Evolutionary conservation across 2,329 filamentous ascomycete genomes (phyloP).

Genomic region (Celoporthe dispersa): DNA sequence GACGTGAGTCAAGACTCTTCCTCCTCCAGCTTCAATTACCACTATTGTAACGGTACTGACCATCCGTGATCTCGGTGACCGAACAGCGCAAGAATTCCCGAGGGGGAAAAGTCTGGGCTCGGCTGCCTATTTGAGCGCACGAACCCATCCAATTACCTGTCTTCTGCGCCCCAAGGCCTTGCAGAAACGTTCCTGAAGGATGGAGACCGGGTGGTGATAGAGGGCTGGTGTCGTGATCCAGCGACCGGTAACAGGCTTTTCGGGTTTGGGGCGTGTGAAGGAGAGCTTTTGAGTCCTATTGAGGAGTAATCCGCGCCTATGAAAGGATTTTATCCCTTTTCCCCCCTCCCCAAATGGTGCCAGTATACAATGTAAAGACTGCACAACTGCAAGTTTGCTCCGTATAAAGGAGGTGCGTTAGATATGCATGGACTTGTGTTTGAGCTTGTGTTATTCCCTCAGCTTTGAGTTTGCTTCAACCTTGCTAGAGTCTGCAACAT

Average conservation of each 20-base stretch:
- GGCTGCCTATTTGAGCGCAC: constrained; percentile 3
- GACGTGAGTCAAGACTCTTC: neutral
- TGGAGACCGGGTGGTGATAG: constrained; percentile 1
- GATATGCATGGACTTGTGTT: no score
- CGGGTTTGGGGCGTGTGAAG: neutral
- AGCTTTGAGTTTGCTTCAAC: no score
- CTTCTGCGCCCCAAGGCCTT: neutral
- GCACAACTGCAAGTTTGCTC: no score
- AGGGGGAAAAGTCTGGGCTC: constrained; percentile 2
- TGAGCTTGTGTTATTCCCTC: no score
- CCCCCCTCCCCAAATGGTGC: no score
- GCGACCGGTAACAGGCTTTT: neutral
- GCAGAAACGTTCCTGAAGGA: neutral
- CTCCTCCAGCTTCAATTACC: neutral
- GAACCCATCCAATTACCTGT: neutral
- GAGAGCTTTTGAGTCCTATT: neutral
- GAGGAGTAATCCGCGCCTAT: no score
- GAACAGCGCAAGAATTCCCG: neutral
- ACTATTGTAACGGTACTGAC: no score
- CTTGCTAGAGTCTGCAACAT: no score
- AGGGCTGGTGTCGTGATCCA: constrained; percentile 1
- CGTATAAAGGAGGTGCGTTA: no score
- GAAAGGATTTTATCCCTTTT: no score
- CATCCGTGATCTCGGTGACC: no score
- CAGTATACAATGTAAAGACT: no score